Conservation (phyloP, 257 asterid species). For the Solanum paucissectum region DNA sequence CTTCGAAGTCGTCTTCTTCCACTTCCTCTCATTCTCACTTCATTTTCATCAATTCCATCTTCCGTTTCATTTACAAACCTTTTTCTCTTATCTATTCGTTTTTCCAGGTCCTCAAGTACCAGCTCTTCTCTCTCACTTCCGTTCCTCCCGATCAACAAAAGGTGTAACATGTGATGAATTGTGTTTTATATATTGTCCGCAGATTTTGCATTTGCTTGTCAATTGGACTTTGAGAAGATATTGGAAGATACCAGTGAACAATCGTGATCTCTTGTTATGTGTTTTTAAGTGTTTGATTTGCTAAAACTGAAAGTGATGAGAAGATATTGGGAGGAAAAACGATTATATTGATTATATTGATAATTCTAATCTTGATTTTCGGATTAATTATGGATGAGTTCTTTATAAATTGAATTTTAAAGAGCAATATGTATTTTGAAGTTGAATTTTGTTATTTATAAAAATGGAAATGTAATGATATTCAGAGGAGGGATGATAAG, state of each 20-base stretch:
- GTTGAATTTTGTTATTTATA: background rate
- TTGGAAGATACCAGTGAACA: background rate
- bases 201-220: too few relatives aligned
- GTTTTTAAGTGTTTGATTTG: background rate
- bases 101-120: conserved; percentile 72
- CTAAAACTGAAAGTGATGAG: background rate
- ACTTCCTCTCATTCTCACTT: background rate
- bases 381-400: too few relatives aligned
- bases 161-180: conserved; percentile 16
- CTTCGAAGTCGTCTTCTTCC: conserved; percentile 44
- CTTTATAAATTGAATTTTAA: background rate
- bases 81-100: conserved; percentile 3
- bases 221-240: background rate
- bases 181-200: background rate
- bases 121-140: conserved; percentile 84
- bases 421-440: background rate
- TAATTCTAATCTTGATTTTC: too few relatives aligned
- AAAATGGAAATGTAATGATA: background rate
- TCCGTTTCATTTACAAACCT: conserved; percentile 4
- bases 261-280: background rate
- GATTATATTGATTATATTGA: background rate
- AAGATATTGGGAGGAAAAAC: background rate
- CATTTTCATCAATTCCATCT: background rate
- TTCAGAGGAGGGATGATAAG: background rate
- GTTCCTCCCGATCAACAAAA: conserved; percentile 87